Evolutionary conservation across 768 basidiomycete genomes (phyloP).

Genomic region (Auricularia sp.): DNA sequence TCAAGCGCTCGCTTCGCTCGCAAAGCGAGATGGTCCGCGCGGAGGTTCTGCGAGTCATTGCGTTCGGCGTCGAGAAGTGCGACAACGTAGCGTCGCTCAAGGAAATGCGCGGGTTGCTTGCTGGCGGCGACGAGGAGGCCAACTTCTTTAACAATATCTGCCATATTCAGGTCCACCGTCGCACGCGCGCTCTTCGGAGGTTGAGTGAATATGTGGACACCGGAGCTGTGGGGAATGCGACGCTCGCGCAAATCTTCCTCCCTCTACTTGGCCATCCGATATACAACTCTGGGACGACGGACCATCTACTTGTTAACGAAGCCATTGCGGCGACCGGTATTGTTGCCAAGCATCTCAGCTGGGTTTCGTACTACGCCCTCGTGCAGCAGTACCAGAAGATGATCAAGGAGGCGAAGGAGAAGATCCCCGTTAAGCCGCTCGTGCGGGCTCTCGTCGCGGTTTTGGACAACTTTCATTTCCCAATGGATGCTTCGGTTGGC

Average conservation of each 20-base stretch:
- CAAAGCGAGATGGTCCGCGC: slow-evolving; percentile 80
- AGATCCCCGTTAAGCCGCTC: slow-evolving; percentile 61
- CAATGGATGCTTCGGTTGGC: slow-evolving; percentile 52
- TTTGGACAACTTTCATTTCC: slow-evolving; percentile 86
- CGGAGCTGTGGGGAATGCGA: slow-evolving; percentile 54
- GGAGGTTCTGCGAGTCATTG: slow-evolving; percentile 72
- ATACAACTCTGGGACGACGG: slow-evolving; percentile 35
- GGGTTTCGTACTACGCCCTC: slow-evolving; percentile 74
- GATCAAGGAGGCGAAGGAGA: slow-evolving; percentile 29
- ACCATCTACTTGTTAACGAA: slow-evolving; percentile 86
- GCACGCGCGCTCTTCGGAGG: slow-evolving; percentile 76
- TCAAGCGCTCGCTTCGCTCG: slow-evolving; percentile 71
- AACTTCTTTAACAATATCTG: slow-evolving; percentile 95
- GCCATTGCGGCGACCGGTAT: slow-evolving; percentile 72
- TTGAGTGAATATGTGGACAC: slow-evolving; percentile 68
- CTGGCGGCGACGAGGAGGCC: slow-evolving; percentile 84
- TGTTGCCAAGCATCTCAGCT: slow-evolving; percentile 65
- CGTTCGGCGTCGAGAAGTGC: slow-evolving; percentile 61
- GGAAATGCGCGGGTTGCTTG: slow-evolving; percentile 75
- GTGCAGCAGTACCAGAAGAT: slow-evolving; percentile 75
- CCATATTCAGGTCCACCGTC: slow-evolving; percentile 87
- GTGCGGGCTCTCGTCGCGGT: slow-evolving; percentile 78
- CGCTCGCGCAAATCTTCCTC: slow-evolving; percentile 72
- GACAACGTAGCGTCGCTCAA: slow-evolving; percentile 47
- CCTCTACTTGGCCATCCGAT: slow-evolving; percentile 83